Evolutionary conservation across 2,329 filamentous ascomycete genomes (phyloP).

Genomic region (Aspergillus melleus): DNA sequence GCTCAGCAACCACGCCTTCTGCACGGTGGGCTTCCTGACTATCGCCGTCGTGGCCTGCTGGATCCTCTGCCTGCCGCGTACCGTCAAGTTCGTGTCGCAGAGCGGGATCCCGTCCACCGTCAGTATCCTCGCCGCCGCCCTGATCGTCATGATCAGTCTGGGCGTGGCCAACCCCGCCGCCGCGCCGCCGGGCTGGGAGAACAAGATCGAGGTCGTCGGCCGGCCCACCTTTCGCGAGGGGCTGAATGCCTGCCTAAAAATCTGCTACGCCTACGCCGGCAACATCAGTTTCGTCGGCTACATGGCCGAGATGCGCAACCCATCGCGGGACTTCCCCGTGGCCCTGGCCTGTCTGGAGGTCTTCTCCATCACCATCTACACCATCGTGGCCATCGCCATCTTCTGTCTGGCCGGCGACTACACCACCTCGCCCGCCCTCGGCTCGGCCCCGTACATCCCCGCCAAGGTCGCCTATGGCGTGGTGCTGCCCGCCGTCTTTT

Average conservation of each 20-base stretch:
- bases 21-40: constrained; percentile 61
- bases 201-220: constrained; percentile 33
- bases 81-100: not conserved
- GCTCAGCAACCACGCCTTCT: constrained; percentile 59
- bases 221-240: constrained; percentile 50
- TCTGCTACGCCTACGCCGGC: constrained; percentile 65
- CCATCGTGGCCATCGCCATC: constrained; percentile 64
- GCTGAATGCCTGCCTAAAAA: constrained; percentile 63
- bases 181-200: constrained; percentile 9
- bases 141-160: constrained; percentile 65
- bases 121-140: constrained; percentile 62
- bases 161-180: constrained; percentile 48
- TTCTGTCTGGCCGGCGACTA: constrained; percentile 63
- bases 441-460: constrained; percentile 56
- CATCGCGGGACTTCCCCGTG: constrained; percentile 56
- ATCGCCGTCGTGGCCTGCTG: constrained; percentile 59
- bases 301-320: constrained; percentile 59
- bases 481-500: constrained; percentile 58
- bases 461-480: constrained; percentile 66
- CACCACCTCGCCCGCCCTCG: constrained; percentile 65
- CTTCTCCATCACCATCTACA: constrained; percentile 60
- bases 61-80: constrained; percentile 41
- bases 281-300: constrained; percentile 31
- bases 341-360: constrained; percentile 61
- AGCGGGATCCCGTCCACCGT: constrained; percentile 50